Percentiles rank a stretch among this genome's conserved stretches.
Evolutionary conservation across 208 protist species (phyloP).

Genomic region (Acanthamoeba culbertsoni): DNA sequence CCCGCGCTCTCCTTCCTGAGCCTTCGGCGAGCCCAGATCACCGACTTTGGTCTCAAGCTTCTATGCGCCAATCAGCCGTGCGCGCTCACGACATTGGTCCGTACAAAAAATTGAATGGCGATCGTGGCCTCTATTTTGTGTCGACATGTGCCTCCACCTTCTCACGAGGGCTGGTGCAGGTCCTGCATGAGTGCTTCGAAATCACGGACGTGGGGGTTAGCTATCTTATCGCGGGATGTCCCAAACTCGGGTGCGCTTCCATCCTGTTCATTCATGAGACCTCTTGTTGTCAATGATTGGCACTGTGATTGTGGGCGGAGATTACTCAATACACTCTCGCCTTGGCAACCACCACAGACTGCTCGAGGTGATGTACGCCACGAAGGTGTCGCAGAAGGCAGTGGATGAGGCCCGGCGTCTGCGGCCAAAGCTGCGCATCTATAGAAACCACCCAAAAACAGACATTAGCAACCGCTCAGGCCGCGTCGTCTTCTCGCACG

Average conservation of each 20-base stretch:
- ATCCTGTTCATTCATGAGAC: too few relatives aligned
- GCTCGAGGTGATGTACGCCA: not conserved
- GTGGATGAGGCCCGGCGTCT: not conserved
- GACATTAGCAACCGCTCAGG: not conserved
- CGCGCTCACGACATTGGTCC: too few relatives aligned
- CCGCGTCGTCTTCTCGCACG: not conserved
- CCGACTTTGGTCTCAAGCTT: constrained; percentile 39
- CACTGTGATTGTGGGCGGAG: too few relatives aligned
- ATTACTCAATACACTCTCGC: too few relatives aligned
- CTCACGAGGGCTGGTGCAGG: too few relatives aligned
- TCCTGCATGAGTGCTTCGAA: not conserved
- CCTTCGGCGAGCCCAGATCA: not conserved
- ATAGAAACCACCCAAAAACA: not conserved
- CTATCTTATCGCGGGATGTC: not conserved
- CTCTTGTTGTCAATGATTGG: too few relatives aligned
- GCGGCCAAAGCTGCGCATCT: not conserved
- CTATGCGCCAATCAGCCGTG: not conserved
- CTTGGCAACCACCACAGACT: not conserved
- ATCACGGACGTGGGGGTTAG: constrained; percentile 19
- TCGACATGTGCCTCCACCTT: not conserved
- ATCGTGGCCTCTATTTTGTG: too few relatives aligned
- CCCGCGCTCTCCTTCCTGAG: not conserved
- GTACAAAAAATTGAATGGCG: too few relatives aligned
- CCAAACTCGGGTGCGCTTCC: not conserved
- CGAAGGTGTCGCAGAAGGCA: not conserved